These are phyloP conservation scores for Themeda triandra DNA, from an alignment of 176 grass and related monocot species.

Conservation along the genomic window DNA sequence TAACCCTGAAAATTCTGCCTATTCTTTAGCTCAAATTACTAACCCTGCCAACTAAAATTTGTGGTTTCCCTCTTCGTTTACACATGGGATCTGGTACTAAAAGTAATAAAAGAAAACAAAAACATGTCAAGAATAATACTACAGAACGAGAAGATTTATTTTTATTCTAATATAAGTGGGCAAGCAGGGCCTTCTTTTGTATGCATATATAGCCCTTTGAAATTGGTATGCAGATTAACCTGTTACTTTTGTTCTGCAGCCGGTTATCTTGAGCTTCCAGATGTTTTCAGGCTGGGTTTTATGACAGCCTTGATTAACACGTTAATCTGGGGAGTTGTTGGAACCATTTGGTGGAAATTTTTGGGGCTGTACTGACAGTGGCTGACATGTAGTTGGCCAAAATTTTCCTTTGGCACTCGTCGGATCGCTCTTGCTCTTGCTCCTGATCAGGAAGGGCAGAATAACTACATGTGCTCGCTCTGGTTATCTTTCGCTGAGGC, in stretches of 20 bases:
- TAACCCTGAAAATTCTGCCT: background rate
- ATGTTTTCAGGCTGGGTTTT: slow-evolving; percentile 81
- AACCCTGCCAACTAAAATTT: background rate
- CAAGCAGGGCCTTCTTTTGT: background rate
- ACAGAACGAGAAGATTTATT: background rate
- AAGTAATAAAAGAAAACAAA: background rate
- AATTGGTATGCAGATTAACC: background rate
- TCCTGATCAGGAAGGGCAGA: background rate
- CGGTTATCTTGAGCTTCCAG: slow-evolving; percentile 72
- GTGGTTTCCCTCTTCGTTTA: background rate
- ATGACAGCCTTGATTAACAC: slow-evolving; percentile 58
- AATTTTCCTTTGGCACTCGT: background rate
- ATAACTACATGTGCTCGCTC: background rate
- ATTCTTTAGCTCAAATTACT: background rate
- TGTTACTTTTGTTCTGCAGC: slow-evolving; percentile 49
- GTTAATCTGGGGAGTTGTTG: slow-evolving; percentile 72
- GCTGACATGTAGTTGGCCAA: background rate
- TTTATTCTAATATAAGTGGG: background rate
- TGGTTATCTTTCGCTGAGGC: background rate
- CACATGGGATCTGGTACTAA: background rate
- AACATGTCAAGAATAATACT: background rate
- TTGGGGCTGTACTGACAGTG: slow-evolving; percentile 70
- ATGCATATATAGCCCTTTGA: background rate
- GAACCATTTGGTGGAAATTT: slow-evolving; percentile 88
- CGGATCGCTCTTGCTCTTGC: background rate